phyloP scores from a whole-genome alignment of 345 rosid species.

The Murraya paniculata region DNA sequence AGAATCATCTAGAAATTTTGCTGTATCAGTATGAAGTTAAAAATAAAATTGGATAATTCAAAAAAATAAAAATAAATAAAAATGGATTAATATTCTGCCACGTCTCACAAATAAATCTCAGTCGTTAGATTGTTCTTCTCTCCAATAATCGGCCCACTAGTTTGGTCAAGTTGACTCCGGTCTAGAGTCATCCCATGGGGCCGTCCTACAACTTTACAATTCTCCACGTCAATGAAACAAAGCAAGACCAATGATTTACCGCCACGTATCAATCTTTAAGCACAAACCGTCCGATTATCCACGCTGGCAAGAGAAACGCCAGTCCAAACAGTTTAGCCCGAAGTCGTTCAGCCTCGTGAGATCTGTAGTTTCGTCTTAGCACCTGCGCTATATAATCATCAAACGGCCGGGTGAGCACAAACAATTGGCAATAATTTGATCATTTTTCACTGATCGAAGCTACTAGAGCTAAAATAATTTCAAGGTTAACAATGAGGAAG shows the following conservation, averaged over 20 bases:
- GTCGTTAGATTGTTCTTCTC: conserved; percentile 22
- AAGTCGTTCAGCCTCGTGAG: not conserved
- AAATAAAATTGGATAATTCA: conserved; percentile 12
- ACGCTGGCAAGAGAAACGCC: conserved; percentile 23
- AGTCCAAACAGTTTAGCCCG: conserved; percentile 8
- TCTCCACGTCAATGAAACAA: conserved; percentile 51
- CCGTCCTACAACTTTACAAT: not conserved
- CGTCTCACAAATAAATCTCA: conserved; percentile 5
- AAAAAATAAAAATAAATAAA: not conserved
- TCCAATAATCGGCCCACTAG: conserved; percentile 1
- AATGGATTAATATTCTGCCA: conserved; percentile 24
- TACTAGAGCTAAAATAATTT: not conserved
- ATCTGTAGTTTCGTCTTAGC: conserved; percentile 10
- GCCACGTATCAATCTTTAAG: conserved; percentile 19
- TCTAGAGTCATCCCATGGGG: conserved; percentile 23
- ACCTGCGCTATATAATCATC: conserved; percentile 15
- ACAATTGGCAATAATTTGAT: not conserved
- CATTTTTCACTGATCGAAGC: conserved; percentile 17
- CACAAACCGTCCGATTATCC: conserved; percentile 44
- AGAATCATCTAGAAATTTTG: conserved; percentile 7
- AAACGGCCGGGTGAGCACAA: fast-evolving
- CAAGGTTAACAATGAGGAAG: conserved; percentile 62
- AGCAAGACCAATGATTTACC: conserved; percentile 18
- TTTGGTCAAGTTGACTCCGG: conserved; percentile 17
- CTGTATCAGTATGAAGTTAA: conserved; percentile 3